Evolutionary conservation across 1,284 basidiomycete genomes (phyloP), one percentile per base, ranked within the genome.

Genomic region (Gomphus sp.): DNA sequence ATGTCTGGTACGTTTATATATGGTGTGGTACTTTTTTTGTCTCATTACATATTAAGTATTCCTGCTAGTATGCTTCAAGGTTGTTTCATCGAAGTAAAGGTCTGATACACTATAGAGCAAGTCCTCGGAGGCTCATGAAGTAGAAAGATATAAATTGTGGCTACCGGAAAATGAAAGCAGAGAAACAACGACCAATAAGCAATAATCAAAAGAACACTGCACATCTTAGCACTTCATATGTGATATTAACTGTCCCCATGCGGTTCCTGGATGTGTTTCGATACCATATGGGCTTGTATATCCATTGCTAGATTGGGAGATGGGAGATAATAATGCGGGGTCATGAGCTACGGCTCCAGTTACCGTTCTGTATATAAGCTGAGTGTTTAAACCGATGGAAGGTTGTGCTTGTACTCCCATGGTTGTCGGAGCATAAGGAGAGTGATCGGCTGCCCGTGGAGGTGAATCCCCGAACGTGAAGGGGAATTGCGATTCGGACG

Each of bases 391-490:
- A 28, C 22, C 22, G 22, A 28, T 47, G 44, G 44, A 11, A 47
- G 44, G 44, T 10, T 22, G 44, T 28, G 25, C 10, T 10, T 22
- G 5, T 25, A 18, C 41, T 14, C 10, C 14, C 10, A 16, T 43
- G 41, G 11, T 10, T 43, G 11, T 22, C 18, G 22, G 25, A 25
- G 6, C 44, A 22, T 25, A 28, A 18, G 18, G 44, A 25, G 44
- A 22, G 4, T 47, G 44, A 12, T 47, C 44, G 2, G 22, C 18
- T 47, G 22, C 10, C 3, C 34, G 36, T 6, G 52, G 52, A 5
- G 52, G 52, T 22, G 52, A 53, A 18, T 59, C 58, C 7, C 58
- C 58, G 36, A 59, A 55, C 8, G 22, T 36, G 18, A 52, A 59
- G 10, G 58, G 58, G 28, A 55, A 55, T 28, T 49, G 31, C 2